These are phyloP conservation scores for Coleophoma eucalyptorum DNA, from an alignment of 2,329 filamentous ascomycete species.

Conservation along the genomic window DNA sequence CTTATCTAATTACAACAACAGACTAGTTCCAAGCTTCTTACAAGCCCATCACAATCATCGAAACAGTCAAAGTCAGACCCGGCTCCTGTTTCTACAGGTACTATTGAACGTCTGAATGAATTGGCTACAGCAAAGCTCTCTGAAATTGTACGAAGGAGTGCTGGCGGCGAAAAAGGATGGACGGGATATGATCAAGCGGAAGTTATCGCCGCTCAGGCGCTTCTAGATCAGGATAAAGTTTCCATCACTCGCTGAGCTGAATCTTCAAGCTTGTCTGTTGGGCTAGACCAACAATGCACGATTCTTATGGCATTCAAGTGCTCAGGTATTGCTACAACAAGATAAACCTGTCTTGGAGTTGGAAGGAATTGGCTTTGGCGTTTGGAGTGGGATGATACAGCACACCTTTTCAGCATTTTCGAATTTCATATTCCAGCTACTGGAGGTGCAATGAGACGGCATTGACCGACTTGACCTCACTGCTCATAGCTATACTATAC, in stretches of 20 bases:
- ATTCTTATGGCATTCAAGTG: no score
- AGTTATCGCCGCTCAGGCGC: slow-evolving; percentile 64
- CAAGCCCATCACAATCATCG: slow-evolving; percentile 35
- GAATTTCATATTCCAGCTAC: no score
- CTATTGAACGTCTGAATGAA: slow-evolving; percentile 66
- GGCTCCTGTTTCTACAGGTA: slow-evolving; percentile 50
- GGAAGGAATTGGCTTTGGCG: no score
- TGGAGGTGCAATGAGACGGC: no score
- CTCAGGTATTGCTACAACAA: no score
- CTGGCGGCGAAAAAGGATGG: slow-evolving; percentile 61
- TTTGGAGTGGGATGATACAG: no score
- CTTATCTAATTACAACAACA: slow-evolving; percentile 15
- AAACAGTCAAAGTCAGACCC: slow-evolving; percentile 42
- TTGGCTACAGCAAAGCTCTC: slow-evolving; percentile 69
- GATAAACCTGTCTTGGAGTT: no score
- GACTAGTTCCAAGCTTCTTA: slow-evolving; percentile 36
- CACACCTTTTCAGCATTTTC: no score
- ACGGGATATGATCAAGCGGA: slow-evolving; percentile 70
- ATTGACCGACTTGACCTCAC: no score
- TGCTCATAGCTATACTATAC: no score
- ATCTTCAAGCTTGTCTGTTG: no score
- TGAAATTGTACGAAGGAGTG: slow-evolving; percentile 68
- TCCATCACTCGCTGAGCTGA: slow-evolving; percentile 23
- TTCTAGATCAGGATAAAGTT: slow-evolving; percentile 21
- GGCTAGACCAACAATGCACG: no score